phyloP scores from a whole-genome alignment of 1,284 basidiomycete species.

The Cryptococcus maquisensis region DNA sequence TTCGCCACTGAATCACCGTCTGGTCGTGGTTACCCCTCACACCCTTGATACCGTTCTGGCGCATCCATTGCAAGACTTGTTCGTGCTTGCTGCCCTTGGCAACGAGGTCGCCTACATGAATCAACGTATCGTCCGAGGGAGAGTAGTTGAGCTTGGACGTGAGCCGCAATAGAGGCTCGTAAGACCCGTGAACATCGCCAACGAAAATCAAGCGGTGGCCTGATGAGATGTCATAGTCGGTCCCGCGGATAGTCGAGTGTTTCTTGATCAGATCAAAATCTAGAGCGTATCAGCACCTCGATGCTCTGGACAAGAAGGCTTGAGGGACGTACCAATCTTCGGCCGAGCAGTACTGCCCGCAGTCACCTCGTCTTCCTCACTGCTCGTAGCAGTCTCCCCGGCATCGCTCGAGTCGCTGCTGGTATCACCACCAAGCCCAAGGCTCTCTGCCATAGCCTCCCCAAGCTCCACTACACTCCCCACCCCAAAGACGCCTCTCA shows the following conservation, averaged over 20 bases:
- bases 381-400: background rate
- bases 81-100: constrained; percentile 66
- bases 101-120: constrained; percentile 76
- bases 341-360: constrained; percentile 5
- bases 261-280: constrained; percentile 44
- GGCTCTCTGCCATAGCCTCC: constrained; percentile 11
- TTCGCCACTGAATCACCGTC: constrained; percentile 67
- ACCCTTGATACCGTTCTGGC: constrained; percentile 59
- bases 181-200: constrained; percentile 82
- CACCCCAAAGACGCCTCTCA: constrained; percentile 22
- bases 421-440: constrained; percentile 1
- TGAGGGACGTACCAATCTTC: constrained; percentile 8
- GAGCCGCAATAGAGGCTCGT: constrained; percentile 63
- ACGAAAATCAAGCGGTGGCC: constrained; percentile 61
- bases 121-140: constrained; percentile 59
- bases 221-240: constrained; percentile 23
- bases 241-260: constrained; percentile 30
- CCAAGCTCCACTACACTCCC: constrained; percentile 21
- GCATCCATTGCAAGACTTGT: constrained; percentile 63
- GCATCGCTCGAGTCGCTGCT: background rate
- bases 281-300: constrained; percentile 13
- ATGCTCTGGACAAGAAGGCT: background rate
- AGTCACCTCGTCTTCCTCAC: background rate
- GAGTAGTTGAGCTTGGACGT: constrained; percentile 61
- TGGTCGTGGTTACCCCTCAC: constrained; percentile 92